Evolutionary conservation across 345 rosid species (phyloP).

Genomic region (Hypericum androsaemum): DNA sequence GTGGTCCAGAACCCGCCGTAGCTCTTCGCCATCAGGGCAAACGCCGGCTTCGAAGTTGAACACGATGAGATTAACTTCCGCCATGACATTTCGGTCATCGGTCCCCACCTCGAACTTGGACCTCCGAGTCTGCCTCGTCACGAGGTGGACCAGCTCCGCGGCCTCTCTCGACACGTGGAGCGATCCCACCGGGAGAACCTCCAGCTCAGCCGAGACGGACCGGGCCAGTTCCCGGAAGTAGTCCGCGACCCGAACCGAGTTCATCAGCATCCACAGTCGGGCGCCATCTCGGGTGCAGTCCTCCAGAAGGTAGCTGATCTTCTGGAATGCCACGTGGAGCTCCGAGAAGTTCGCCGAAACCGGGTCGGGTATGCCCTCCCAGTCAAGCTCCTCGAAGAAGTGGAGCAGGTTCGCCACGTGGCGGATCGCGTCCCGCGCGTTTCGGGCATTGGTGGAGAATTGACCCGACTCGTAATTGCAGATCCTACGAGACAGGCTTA

Average conservation of each 20-base stretch:
- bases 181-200: conserved; percentile 40
- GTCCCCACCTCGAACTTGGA: conserved; percentile 33
- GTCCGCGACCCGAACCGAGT: conserved; percentile 41
- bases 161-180: conserved; percentile 39
- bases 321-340: conserved; percentile 60
- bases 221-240: conserved; percentile 39
- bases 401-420: conserved; percentile 21
- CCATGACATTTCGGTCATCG: conserved; percentile 30
- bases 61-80: conserved; percentile 31
- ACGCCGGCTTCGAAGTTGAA: conserved; percentile 37
- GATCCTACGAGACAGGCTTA: no score
- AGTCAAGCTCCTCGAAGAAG: conserved; percentile 41
- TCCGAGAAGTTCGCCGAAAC: conserved; percentile 46
- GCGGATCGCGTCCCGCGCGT: no score
- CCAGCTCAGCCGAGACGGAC: conserved; percentile 44
- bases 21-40: conserved; percentile 24
- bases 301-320: conserved; percentile 40
- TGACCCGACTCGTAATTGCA: no score
- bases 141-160: conserved; percentile 37
- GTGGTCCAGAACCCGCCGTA: conserved; percentile 34
- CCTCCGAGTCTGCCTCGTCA: conserved; percentile 41
- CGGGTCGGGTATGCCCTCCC: conserved; percentile 19
- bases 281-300: conserved; percentile 60
- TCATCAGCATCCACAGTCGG: conserved; percentile 46
- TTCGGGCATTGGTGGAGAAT: no score